Evolutionary conservation across 2,329 filamentous ascomycete species (phyloP).

Genomic region (Allantophomopsis lycopodina): DNA sequence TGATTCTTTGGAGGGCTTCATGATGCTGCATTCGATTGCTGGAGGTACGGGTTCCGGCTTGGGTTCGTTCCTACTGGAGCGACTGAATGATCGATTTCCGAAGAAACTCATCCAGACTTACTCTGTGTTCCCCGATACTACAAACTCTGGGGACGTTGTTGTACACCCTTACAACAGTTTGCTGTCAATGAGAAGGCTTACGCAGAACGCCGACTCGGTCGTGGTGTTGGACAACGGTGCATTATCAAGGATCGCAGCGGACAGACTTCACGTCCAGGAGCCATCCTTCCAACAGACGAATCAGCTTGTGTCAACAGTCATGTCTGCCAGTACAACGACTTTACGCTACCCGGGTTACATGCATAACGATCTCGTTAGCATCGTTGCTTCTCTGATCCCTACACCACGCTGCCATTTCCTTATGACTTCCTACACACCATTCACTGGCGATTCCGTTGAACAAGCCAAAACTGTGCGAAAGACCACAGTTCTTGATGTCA

Average conservation of each 20-base stretch:
- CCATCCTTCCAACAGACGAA: slow-evolving; percentile 97
- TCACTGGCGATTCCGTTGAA: slow-evolving; percentile 91
- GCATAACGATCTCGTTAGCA: slow-evolving; percentile 98
- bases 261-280: slow-evolving; percentile 86
- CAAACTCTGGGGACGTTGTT: slow-evolving; percentile 76
- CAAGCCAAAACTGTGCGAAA: slow-evolving; percentile 96
- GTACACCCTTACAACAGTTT: slow-evolving; percentile 98
- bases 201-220: slow-evolving; percentile 93
- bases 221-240: slow-evolving; percentile 96
- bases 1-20: slow-evolving; percentile 96
- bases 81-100: slow-evolving; percentile 92
- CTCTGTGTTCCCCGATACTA: slow-evolving; percentile 93
- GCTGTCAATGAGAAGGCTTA: slow-evolving; percentile 77
- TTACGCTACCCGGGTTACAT: slow-evolving; percentile 97
- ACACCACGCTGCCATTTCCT: slow-evolving; percentile 96
- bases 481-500: slow-evolving; percentile 94
- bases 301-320: slow-evolving; percentile 89
- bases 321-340: slow-evolving; percentile 96
- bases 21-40: slow-evolving; percentile 96
- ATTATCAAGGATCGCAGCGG: slow-evolving; percentile 82
- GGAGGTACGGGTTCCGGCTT: slow-evolving; percentile 94
- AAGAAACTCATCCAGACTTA: slow-evolving; percentile 99
- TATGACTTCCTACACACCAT: slow-evolving; percentile 96
- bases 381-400: slow-evolving; percentile 88
- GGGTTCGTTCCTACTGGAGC: slow-evolving; percentile 86